phyloP scores from a whole-genome alignment of 768 basidiomycete species.

The Lyophyllum semitale region DNA sequence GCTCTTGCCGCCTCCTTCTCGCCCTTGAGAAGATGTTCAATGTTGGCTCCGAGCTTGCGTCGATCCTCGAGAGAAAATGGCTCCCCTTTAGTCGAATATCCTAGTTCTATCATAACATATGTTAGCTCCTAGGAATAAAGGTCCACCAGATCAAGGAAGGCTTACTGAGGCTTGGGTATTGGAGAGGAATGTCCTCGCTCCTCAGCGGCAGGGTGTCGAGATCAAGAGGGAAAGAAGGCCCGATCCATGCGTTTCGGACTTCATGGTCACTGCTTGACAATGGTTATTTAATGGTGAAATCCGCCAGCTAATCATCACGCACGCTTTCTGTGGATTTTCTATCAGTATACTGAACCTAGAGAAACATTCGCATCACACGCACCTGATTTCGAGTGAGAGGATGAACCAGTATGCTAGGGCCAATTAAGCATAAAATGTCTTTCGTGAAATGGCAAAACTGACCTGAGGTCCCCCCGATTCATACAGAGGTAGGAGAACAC shows the following conservation, averaged over 20 bases:
- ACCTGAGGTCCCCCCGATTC: slow-evolving; percentile 74
- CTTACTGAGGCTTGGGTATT: slow-evolving; percentile 69
- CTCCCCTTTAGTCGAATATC: slow-evolving; percentile 60
- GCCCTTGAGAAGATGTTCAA: slow-evolving; percentile 56
- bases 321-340: slow-evolving; percentile 47
- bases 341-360: slow-evolving; percentile 2
- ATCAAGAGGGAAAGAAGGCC: slow-evolving; percentile 69
- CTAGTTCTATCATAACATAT: slow-evolving; percentile 48
- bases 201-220: slow-evolving; percentile 54
- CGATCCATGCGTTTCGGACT: slow-evolving; percentile 71
- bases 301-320: slow-evolving; percentile 18
- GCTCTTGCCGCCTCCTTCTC: slow-evolving; percentile 75
- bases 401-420: slow-evolving; percentile 67
- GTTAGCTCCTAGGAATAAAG: background rate
- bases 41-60: slow-evolving; percentile 56
- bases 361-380: slow-evolving; percentile 16
- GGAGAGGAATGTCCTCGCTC: slow-evolving; percentile 57
- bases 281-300: background rate
- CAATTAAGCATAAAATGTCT: background rate
- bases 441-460: background rate
- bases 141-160: slow-evolving; percentile 1
- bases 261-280: slow-evolving; percentile 61
- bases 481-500: slow-evolving; percentile 78
- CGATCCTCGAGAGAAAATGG: slow-evolving; percentile 61
- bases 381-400: slow-evolving; percentile 75